Evolutionary conservation across 2,329 filamentous ascomycete species (phyloP), one percentile per base, ranked within the genome.

Genomic region (Pseudopithomyces maydicus): DNA sequence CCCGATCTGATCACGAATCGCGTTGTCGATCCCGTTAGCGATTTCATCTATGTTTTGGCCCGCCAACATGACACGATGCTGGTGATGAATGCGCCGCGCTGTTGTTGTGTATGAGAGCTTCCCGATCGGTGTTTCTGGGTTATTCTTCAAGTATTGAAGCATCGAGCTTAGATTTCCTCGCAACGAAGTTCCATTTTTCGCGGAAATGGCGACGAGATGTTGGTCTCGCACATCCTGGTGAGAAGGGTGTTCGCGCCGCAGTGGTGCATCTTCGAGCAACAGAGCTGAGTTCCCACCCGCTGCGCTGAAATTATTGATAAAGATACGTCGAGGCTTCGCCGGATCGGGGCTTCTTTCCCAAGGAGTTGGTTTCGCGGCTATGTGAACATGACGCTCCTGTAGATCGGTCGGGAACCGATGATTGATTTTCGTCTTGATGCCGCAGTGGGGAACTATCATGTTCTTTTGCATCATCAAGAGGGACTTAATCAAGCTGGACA

Each of bases 381-480:
- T 63, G 33, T 43, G 35, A 7, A 67, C 49, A 44, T 67, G 65
- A 35, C 65, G 54, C 17, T 51, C 54, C 2, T 52, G 58, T 15
- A 89, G 73, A 58, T 88, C 84, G 4, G 15, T 4, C 19, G 86
- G 85, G 64, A 88, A 86, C 1, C 77, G 59, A 36, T 22, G 62
- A 53, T 63, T 74, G 49, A 65, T 63, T 42, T 44, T 52, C 14
- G 38, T 58, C 56, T 61, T 69, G 36, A 61, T 70, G 49, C 29
- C 88, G 19, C 84, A 80, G 58, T 91, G 88, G 0, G 85, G 86
- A 0, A 87, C 86, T 22, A 66, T 45, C n/a, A 33, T 32, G 11
- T 48, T 52, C 11, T 61, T 60, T 29, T 70, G 59, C 23, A 55
- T 26, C 62, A 69, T 72, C 39, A 76, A 46, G 6, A 78, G 52